Evolutionary conservation across 2,329 filamentous ascomycete genomes (phyloP).

Genomic region (Aspergillus costaricaensis): DNA sequence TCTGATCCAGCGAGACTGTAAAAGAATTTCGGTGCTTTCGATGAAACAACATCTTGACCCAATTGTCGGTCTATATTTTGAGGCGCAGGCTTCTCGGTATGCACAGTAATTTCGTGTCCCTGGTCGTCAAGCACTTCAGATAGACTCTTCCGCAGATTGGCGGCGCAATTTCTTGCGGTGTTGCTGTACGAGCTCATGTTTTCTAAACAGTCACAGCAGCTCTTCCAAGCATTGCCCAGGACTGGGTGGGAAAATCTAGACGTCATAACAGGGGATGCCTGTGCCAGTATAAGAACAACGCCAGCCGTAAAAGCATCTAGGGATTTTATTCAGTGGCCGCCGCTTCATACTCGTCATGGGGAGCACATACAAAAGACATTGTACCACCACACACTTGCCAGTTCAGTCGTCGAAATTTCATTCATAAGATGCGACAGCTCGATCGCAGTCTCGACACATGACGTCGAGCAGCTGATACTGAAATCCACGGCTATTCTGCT

Average conservation of each 20-base stretch:
- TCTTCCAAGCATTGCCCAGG: background rate
- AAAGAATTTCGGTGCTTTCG: background rate
- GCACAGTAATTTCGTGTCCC: background rate
- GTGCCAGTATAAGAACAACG: background rate
- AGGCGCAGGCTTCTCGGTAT: background rate
- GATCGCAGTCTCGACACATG: background rate
- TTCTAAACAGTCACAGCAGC: background rate
- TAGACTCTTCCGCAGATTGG: background rate
- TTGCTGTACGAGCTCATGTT: background rate
- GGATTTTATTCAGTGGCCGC: background rate
- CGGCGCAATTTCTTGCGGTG: background rate
- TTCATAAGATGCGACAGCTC: constrained; percentile 1
- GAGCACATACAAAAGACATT: background rate
- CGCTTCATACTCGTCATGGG: background rate
- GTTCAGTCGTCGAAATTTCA: background rate
- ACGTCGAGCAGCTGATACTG: background rate
- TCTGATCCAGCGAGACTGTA: background rate
- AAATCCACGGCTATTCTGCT: background rate
- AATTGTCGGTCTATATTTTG: background rate
- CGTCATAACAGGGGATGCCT: background rate
- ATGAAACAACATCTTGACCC: background rate
- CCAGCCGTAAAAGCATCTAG: constrained; percentile 1
- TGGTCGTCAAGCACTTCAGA: background rate
- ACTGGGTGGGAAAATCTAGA: background rate
- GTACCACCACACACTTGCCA: background rate